Percentiles rank a stretch among this genome's conserved stretches.
These are phyloP conservation scores for Pseudopyricularia javanii DNA, from an alignment of 2,329 filamentous ascomycete genomes.

Conservation along the genomic window DNA sequence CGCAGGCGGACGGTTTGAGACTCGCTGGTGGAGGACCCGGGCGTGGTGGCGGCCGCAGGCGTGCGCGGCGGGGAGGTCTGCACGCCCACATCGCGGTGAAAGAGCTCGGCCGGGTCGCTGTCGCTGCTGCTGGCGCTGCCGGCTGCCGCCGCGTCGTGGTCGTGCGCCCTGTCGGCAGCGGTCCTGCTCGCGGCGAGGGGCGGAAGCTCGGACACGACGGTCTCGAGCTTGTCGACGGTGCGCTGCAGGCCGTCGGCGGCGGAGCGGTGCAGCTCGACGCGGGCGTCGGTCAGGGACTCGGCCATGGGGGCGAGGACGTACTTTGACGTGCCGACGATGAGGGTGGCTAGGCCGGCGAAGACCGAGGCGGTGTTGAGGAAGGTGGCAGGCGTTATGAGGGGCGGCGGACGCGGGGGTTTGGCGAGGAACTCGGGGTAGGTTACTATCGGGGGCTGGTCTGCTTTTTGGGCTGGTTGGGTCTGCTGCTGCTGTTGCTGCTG, in stretches of 20 bases:
- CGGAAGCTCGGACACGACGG: slow-evolving; percentile 50
- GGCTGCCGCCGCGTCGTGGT: slow-evolving; percentile 18
- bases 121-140: slow-evolving; percentile 23
- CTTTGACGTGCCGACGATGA: slow-evolving; percentile 60
- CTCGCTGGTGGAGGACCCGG: slow-evolving; percentile 7
- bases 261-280: slow-evolving; percentile 37
- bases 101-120: slow-evolving; percentile 63
- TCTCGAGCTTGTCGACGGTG: slow-evolving; percentile 39
- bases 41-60: slow-evolving; percentile 12
- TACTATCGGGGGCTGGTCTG: slow-evolving; percentile 46
- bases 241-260: slow-evolving; percentile 30
- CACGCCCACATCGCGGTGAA: slow-evolving; percentile 68
- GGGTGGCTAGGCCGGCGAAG: slow-evolving; percentile 43
- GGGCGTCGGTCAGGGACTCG: slow-evolving; percentile 35
- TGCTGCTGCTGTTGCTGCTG: background rate
- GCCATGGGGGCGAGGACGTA: slow-evolving; percentile 55
- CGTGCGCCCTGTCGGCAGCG: slow-evolving; percentile 3
- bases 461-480: slow-evolving; percentile 10
- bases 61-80: slow-evolving; percentile 48
- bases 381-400: slow-evolving; percentile 47
- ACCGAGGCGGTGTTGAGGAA: slow-evolving; percentile 48
- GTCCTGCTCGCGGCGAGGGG: slow-evolving; percentile 8
- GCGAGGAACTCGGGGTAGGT: slow-evolving; percentile 61
- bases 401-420: slow-evolving; percentile 40
- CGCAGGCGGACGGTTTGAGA: slow-evolving; percentile 28